Evolutionary conservation across 192 early-diverging fungal genomes (phyloP).

Genomic region (Dimargaris verticillata): DNA sequence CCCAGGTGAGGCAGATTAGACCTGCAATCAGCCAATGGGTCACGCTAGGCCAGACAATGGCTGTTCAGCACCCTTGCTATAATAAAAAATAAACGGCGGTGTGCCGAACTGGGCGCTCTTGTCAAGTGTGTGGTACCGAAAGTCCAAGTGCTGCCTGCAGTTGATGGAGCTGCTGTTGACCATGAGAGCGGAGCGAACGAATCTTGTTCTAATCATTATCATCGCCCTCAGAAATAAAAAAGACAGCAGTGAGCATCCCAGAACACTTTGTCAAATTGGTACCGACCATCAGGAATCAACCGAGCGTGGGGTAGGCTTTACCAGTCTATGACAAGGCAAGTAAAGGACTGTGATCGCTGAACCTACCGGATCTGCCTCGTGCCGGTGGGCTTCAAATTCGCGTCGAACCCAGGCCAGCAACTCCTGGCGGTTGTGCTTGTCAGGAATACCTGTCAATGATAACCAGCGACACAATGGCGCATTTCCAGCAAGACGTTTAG

Average conservation of each 20-base stretch:
- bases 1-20: too few relatives aligned
- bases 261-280: not conserved
- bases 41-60: not conserved
- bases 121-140: not conserved
- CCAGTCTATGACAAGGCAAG: not conserved
- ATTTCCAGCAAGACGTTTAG: not conserved
- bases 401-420: not conserved
- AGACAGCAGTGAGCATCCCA: not conserved
- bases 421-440: not conserved
- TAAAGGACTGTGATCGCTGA: too few relatives aligned
- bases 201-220: not conserved
- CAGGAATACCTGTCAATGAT: not conserved
- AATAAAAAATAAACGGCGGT: not conserved
- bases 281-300: not conserved
- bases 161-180: conserved; percentile 7
- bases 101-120: not conserved
- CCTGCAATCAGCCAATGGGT: too few relatives aligned
- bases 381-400: conserved; percentile 7
- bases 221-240: not conserved
- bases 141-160: conserved; percentile 1
- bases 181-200: conserved; percentile 7
- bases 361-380: not conserved
- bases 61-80: not conserved
- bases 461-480: not conserved
- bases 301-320: not conserved